These are phyloP conservation scores for Ogataea allantospora DNA, from an alignment of 805 yeast species.

Conservation along the genomic window DNA sequence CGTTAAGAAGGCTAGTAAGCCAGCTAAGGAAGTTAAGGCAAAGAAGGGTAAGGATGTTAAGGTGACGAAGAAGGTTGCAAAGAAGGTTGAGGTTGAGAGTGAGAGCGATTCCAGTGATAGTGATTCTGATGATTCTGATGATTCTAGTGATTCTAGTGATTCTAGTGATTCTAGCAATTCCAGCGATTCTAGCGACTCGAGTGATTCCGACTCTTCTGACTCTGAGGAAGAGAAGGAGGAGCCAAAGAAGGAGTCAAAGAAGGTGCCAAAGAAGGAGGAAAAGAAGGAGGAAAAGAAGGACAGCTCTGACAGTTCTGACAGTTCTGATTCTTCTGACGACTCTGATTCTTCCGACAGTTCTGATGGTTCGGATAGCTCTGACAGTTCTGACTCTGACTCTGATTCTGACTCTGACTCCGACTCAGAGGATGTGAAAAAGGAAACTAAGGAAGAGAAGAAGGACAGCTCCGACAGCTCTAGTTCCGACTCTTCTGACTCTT, in stretches of 20 bases:
- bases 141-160: slow-evolving; percentile 8
- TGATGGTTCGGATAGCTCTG: slow-evolving; percentile 10
- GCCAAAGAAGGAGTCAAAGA: slow-evolving; percentile 4
- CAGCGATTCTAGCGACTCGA: slow-evolving; percentile 4
- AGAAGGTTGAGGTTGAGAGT: slow-evolving; percentile 11
- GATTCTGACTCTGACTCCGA: slow-evolving; percentile 23
- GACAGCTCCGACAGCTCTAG: slow-evolving; percentile 8
- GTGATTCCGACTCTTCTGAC: slow-evolving; percentile 9
- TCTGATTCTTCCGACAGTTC: no score
- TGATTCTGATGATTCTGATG: slow-evolving; percentile 7
- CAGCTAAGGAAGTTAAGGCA: slow-evolving; percentile 18
- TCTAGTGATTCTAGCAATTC: slow-evolving; percentile 2
- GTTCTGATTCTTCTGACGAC: no score
- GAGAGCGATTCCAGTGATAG: slow-evolving; percentile 7
- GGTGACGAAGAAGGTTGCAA: slow-evolving; percentile 21
- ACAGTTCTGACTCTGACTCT: slow-evolving; percentile 28
- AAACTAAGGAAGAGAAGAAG: slow-evolving; percentile 24
- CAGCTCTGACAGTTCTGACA: slow-evolving; percentile 14
- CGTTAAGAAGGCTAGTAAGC: slow-evolving; percentile 17
- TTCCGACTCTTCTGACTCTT: slow-evolving; percentile 20
- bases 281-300: slow-evolving; percentile 20
- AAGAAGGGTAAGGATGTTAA: slow-evolving; percentile 13
- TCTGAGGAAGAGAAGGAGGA: slow-evolving; percentile 22
- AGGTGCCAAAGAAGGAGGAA: slow-evolving; percentile 6
- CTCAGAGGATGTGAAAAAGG: slow-evolving; percentile 23